Percentiles rank a stretch among this genome's conserved stretches.
These are phyloP conservation scores for Dorcoceras hygrometricum DNA, from an alignment of 257 asterid genomes.

Conservation along the genomic window DNA sequence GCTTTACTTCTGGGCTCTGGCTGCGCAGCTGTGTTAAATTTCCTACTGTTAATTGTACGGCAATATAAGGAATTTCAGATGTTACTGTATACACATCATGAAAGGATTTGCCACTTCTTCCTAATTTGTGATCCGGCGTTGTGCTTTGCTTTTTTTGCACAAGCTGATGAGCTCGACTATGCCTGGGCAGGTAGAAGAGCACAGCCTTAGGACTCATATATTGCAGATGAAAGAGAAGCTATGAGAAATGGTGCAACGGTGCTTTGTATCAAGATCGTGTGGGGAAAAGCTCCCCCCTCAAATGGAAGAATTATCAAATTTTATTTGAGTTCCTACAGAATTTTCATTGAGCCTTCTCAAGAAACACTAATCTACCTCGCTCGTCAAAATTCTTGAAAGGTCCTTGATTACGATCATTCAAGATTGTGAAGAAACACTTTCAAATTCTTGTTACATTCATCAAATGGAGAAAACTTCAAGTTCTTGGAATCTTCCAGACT, in stretches of 20 bases:
- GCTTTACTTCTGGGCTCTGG: background rate
- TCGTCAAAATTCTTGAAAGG: background rate
- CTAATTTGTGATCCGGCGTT: background rate
- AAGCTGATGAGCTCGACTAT: slow-evolving; percentile 21
- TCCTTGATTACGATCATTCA: background rate
- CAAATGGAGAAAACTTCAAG: background rate
- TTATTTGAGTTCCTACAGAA: background rate
- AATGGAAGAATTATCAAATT: background rate
- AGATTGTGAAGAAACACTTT: background rate
- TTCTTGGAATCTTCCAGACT: background rate
- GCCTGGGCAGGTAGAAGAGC: slow-evolving; percentile 49
- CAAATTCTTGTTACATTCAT: background rate
- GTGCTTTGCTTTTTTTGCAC: background rate
- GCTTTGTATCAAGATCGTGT: slow-evolving; percentile 17
- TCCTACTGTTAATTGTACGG: background rate
- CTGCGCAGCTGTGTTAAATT: background rate
- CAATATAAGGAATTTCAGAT: background rate
- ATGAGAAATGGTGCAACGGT: slow-evolving; percentile 26
- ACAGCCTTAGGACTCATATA: slow-evolving; percentile 49
- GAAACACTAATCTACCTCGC: background rate
- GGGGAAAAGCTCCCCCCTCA: background rate
- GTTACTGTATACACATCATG: background rate
- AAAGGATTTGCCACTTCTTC: background rate
- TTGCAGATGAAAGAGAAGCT: slow-evolving; percentile 40
- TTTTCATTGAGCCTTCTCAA: background rate